These are phyloP conservation scores for Isatis lusitanica DNA, from an alignment of 441 rosid genomes.

Conservation along the genomic window DNA sequence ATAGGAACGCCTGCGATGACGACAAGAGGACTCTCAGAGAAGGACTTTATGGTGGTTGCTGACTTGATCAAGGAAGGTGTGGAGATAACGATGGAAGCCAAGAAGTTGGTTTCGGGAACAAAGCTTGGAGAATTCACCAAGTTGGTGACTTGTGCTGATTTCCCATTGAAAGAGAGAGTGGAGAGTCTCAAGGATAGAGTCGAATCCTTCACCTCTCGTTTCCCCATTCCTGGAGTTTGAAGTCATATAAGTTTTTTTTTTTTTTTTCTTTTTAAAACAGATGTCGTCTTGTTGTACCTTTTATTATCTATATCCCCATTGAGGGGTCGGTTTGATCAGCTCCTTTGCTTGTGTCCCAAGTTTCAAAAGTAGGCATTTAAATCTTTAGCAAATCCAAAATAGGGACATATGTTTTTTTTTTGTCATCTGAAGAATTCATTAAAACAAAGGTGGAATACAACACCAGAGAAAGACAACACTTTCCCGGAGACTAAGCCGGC, in stretches of 20 bases:
- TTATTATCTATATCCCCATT: not conserved
- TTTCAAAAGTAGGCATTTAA: not conserved
- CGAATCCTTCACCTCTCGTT: slow-evolving; percentile 69
- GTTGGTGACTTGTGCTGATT: slow-evolving; percentile 53
- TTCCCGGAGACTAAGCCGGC: no score
- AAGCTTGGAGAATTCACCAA: slow-evolving; percentile 85
- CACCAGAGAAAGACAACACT: no score
- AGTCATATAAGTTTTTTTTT: not conserved
- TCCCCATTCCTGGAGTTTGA: slow-evolving; percentile 75
- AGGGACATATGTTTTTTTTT: not conserved
- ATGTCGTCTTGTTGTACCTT: not conserved
- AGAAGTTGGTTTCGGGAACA: slow-evolving; percentile 52
- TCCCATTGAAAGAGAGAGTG: slow-evolving; percentile 54
- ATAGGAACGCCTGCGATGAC: slow-evolving; percentile 96
- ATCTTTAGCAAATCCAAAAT: not conserved
- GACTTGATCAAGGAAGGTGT: slow-evolving; percentile 83
- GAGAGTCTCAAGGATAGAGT: slow-evolving; percentile 56
- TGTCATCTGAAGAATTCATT: no score
- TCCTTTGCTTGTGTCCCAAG: slow-evolving; percentile 25
- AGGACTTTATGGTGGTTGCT: slow-evolving; percentile 66
- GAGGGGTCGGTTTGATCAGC: slow-evolving; percentile 7
- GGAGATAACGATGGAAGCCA: slow-evolving; percentile 65
- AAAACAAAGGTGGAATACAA: no score
- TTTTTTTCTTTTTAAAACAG: no score
- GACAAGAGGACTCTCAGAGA: slow-evolving; percentile 74